These are phyloP conservation scores for Crinitomyces ghanaensis DNA, from an alignment of 805 yeast species.

Conservation along the genomic window DNA sequence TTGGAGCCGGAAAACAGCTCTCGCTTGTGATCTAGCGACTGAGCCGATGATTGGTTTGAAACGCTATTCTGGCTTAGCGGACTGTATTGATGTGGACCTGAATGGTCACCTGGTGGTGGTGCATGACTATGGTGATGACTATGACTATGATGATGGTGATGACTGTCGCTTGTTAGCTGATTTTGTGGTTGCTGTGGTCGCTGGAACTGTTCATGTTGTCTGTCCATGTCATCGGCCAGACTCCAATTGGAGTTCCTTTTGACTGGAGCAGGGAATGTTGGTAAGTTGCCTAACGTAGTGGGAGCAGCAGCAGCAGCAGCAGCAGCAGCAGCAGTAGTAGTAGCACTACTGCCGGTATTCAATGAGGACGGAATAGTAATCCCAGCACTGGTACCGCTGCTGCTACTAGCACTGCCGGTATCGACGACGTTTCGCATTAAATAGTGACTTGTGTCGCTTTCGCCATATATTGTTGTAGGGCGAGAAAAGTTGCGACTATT, in stretches of 20 bases:
- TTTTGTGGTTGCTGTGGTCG: too few species aligned
- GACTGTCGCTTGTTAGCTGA: too few species aligned
- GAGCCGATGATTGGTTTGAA: not conserved
- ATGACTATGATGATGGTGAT: too few species aligned
- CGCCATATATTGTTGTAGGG: slow-evolving; percentile 15
- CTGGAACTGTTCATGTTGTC: too few species aligned
- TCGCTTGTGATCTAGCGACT: not conserved
- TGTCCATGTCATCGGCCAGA: too few species aligned
- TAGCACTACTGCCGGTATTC: not conserved
- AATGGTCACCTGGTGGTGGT: not conserved
- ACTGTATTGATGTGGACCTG: not conserved
- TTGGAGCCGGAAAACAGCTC: not conserved
- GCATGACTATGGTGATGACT: too few species aligned
- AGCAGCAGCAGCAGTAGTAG: slow-evolving; percentile 3
- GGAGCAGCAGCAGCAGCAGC: slow-evolving; percentile 1
- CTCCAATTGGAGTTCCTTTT: not conserved
- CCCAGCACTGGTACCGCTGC: not conserved
- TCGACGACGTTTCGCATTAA: not conserved
- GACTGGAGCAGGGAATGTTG: not conserved
- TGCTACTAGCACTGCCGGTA: not conserved
- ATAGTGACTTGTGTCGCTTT: slow-evolving; percentile 3
- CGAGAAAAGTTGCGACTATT: slow-evolving; percentile 16
- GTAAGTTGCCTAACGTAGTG: not conserved
- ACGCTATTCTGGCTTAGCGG: not conserved
- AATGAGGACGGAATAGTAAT: not conserved